These are phyloP conservation scores for Melaleuca quinquenervia DNA, from an alignment of 345 rosid species.

Conservation along the genomic window DNA sequence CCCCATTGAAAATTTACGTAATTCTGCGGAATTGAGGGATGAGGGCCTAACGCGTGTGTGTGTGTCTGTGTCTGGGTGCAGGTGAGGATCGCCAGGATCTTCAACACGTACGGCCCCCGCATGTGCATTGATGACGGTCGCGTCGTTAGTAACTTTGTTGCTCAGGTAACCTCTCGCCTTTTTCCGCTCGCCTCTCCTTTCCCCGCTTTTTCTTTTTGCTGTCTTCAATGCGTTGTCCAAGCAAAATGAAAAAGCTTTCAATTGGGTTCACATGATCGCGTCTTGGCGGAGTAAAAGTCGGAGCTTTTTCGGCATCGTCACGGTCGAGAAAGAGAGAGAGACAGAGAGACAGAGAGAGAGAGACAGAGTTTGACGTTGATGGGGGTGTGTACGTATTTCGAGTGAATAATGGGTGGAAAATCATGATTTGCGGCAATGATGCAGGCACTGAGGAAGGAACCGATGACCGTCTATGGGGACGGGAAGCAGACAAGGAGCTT, in stretches of 20 bases:
- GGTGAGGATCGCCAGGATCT: slow-evolving; percentile 95
- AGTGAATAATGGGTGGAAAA: not conserved
- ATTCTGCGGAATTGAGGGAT: not conserved
- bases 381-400: not conserved
- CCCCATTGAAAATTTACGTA: not conserved
- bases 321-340: not conserved
- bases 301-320: not conserved
- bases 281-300: not conserved
- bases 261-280: not conserved
- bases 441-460: slow-evolving; percentile 96
- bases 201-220: not conserved
- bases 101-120: slow-evolving; percentile 93
- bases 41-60: not conserved
- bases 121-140: slow-evolving; percentile 99
- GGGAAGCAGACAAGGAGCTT: slow-evolving; percentile 99
- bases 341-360: too few relatives aligned
- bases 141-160: slow-evolving; percentile 96
- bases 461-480: slow-evolving; percentile 95
- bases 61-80: slow-evolving; percentile 16
- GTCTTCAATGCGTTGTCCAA: not conserved
- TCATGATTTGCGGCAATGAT: slow-evolving; percentile 3
- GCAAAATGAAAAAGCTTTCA: not conserved
- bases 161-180: slow-evolving; percentile 46
- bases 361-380: not conserved
- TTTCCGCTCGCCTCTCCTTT: not conserved